These are phyloP conservation scores for Echites panduratus DNA, from an alignment of 257 asterid genomes.

Conservation along the genomic window DNA sequence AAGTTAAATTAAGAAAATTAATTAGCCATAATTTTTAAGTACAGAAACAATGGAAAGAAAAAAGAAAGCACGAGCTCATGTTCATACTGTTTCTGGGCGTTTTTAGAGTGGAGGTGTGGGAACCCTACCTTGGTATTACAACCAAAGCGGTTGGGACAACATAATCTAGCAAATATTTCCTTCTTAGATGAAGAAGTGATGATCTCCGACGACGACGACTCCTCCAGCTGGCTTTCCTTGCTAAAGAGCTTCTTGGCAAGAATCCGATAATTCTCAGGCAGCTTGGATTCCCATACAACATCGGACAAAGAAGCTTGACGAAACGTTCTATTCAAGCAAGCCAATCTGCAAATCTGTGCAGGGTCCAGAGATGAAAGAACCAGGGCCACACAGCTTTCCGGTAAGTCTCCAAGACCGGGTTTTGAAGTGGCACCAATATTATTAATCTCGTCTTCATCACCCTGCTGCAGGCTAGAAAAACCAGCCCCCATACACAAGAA, in stretches of 20 bases:
- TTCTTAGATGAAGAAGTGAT: slow-evolving; percentile 23
- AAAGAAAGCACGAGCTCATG: background rate
- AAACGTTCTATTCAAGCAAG: slow-evolving; percentile 29
- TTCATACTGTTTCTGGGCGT: no score
- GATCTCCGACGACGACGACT: background rate
- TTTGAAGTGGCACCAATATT: background rate
- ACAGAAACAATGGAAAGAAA: background rate
- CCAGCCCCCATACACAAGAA: slow-evolving; percentile 32
- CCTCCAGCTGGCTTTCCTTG: background rate
- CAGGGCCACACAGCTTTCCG: slow-evolving; percentile 53
- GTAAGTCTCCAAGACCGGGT: slow-evolving; percentile 36
- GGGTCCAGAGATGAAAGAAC: slow-evolving; percentile 32
- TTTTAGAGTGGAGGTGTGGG: no score
- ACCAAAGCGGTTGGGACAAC: slow-evolving; percentile 30
- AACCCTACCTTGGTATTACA: slow-evolving; percentile 39
- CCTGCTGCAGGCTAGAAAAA: slow-evolving; percentile 26
- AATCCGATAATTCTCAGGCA: slow-evolving; percentile 41
- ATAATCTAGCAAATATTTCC: slow-evolving; percentile 32
- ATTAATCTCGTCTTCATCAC: background rate
- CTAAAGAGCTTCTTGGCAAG: slow-evolving; percentile 24
- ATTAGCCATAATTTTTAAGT: no score
- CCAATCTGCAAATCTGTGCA: slow-evolving; percentile 33
- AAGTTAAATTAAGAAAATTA: no score
- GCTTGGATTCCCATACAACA: slow-evolving; percentile 38
- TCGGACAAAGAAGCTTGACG: slow-evolving; percentile 45